phyloP scores from a whole-genome alignment of 2,329 filamentous ascomycete species.

The Trichoderma asperellum region DNA sequence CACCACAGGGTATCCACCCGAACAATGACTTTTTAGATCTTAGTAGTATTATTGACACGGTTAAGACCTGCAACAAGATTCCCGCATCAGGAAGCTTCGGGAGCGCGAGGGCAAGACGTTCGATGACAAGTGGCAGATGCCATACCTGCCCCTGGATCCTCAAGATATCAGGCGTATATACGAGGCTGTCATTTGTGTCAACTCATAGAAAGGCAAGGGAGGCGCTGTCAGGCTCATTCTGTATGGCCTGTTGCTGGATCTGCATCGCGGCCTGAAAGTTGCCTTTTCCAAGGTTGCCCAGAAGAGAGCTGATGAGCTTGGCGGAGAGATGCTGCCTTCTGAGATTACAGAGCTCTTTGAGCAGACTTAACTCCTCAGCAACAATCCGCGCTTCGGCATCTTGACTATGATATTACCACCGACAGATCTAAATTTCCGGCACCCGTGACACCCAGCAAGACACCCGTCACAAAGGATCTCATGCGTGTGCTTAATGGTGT shows the following conservation, averaged over 20 bases:
- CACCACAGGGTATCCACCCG: slow-evolving; percentile 86
- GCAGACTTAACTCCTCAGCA: slow-evolving; percentile 79
- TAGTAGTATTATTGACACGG: slow-evolving; percentile 80
- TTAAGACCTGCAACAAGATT: slow-evolving; percentile 94
- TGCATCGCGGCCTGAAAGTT: slow-evolving; percentile 89
- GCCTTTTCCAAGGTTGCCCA: slow-evolving; percentile 91
- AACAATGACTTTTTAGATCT: slow-evolving; percentile 92
- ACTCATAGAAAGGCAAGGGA: slow-evolving; percentile 93
- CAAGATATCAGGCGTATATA: slow-evolving; percentile 95
- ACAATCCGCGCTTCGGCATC: slow-evolving; percentile 82
- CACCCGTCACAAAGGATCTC: slow-evolving; percentile 75
- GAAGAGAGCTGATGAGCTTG: slow-evolving; percentile 74
- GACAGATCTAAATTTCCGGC: slow-evolving; percentile 79
- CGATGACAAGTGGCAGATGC: slow-evolving; percentile 79
- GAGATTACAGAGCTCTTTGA: slow-evolving; percentile 92
- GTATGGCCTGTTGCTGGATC: slow-evolving; percentile 84
- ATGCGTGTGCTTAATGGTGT: slow-evolving; percentile 84
- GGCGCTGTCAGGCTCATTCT: slow-evolving; percentile 94
- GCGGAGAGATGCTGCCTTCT: slow-evolving; percentile 78
- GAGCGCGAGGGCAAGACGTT: slow-evolving; percentile 60
- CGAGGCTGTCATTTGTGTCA: slow-evolving; percentile 96
- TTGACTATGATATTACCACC: slow-evolving; percentile 86
- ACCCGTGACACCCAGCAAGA: slow-evolving; percentile 69
- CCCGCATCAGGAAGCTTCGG: slow-evolving; percentile 77
- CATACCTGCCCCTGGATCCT: slow-evolving; percentile 91